These are phyloP conservation scores for Pseudocercospora eumusae DNA, from an alignment of 2,329 filamentous ascomycete genomes.

Conservation along the genomic window DNA sequence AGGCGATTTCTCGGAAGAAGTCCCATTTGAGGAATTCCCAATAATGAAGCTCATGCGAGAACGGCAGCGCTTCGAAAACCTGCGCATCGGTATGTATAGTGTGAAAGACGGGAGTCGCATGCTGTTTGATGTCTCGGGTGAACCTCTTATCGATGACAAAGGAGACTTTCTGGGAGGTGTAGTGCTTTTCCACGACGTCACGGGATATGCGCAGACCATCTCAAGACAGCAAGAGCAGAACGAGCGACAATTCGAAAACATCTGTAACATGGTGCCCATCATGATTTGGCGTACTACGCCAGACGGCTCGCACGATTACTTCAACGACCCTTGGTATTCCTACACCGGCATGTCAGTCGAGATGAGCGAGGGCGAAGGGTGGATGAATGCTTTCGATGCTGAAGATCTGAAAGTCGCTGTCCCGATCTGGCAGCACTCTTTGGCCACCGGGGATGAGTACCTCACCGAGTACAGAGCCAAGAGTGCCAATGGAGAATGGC, in stretches of 20 bases:
- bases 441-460: slow-evolving; percentile 69
- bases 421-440: slow-evolving; percentile 61
- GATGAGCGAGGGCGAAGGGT: slow-evolving; percentile 63
- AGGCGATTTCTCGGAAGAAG: slow-evolving; percentile 63
- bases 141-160: slow-evolving; percentile 65
- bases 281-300: slow-evolving; percentile 70
- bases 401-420: slow-evolving; percentile 64
- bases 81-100: slow-evolving; percentile 65
- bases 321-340: slow-evolving; percentile 72
- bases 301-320: slow-evolving; percentile 70
- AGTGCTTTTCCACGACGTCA: slow-evolving; percentile 71
- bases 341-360: slow-evolving; percentile 69
- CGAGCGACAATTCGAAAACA: slow-evolving; percentile 71
- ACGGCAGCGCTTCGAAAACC: slow-evolving; percentile 59
- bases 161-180: slow-evolving; percentile 74
- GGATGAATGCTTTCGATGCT: slow-evolving; percentile 66
- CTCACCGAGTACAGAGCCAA: slow-evolving; percentile 70
- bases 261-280: slow-evolving; percentile 64
- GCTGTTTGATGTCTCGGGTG: slow-evolving; percentile 66
- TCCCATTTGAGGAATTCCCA: slow-evolving; percentile 64
- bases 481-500: slow-evolving; percentile 67
- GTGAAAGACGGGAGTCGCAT: slow-evolving; percentile 54
- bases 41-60: slow-evolving; percentile 65
- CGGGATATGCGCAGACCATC: slow-evolving; percentile 68
- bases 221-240: slow-evolving; percentile 68